These are phyloP conservation scores for Dillenia turbinata DNA, from an alignment of 164 flowering plant species.

Conservation along the genomic window DNA sequence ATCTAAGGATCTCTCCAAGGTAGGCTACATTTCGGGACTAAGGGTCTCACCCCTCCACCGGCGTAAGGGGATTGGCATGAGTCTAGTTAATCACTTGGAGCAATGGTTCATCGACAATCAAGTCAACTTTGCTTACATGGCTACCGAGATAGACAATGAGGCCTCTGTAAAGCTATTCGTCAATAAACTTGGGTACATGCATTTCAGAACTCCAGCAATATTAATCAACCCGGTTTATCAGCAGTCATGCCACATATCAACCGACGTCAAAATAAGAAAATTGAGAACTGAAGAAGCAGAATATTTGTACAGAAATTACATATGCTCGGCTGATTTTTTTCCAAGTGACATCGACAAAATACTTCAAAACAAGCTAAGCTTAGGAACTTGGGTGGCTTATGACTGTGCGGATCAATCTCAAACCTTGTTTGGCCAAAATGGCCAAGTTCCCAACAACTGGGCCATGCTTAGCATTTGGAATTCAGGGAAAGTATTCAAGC, in stretches of 20 bases:
- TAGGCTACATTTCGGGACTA: slow-evolving; percentile 67
- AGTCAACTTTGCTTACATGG: slow-evolving; percentile 69
- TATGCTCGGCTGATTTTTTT: slow-evolving; percentile 55
- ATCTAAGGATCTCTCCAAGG: slow-evolving; percentile 24
- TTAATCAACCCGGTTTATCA: slow-evolving; percentile 50
- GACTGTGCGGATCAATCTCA: slow-evolving; percentile 19
- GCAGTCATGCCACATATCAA: slow-evolving; percentile 11
- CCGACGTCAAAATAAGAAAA: slow-evolving; percentile 27
- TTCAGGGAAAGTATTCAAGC: slow-evolving; percentile 55
- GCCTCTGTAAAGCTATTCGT: slow-evolving; percentile 60
- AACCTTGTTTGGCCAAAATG: slow-evolving; percentile 9
- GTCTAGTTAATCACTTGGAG: slow-evolving; percentile 41
- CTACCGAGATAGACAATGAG: slow-evolving; percentile 62
- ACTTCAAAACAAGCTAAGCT: slow-evolving; percentile 42
- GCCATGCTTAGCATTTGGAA: slow-evolving; percentile 81
- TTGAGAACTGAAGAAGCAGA: slow-evolving; percentile 47
- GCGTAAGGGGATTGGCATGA: slow-evolving; percentile 46
- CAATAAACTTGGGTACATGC: slow-evolving; percentile 34
- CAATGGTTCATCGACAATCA: slow-evolving; percentile 52
- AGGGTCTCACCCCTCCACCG: slow-evolving; percentile 50
- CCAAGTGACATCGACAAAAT: slow-evolving; percentile 50
- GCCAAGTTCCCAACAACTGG: slow-evolving; percentile 33
- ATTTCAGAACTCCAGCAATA: slow-evolving; percentile 50
- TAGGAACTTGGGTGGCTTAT: slow-evolving; percentile 73
- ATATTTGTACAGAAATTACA: slow-evolving; percentile 32